These are phyloP conservation scores for Adansonia grandidieri DNA, from an alignment of 441 rosid species.

Conservation along the genomic window DNA sequence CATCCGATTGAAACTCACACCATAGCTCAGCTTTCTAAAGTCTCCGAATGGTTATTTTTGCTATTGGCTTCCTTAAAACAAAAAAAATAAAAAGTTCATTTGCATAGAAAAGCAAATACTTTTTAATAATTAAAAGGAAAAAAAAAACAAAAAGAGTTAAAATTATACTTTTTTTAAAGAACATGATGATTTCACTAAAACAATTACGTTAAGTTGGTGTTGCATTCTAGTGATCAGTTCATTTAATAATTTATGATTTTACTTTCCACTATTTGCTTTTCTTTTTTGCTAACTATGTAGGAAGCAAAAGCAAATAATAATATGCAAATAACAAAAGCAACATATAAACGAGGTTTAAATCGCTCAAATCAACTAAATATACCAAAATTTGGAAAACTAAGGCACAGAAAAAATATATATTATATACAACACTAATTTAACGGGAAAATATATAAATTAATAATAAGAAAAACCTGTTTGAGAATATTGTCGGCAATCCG, in stretches of 20 bases:
- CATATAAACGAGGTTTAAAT: conserved; percentile 3
- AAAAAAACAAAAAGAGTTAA: background rate
- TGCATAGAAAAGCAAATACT: background rate
- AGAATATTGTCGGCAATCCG: conserved; percentile 92
- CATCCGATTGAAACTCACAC: background rate
- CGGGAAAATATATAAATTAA: background rate
- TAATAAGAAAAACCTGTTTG: conserved; percentile 60
- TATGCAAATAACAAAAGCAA: background rate
- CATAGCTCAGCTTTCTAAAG: background rate
- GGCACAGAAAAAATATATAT: background rate
- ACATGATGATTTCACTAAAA: background rate
- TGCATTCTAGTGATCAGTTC: background rate
- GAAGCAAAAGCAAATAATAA: background rate
- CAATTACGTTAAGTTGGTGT: background rate
- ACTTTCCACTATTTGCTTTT: background rate
- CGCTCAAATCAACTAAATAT: background rate
- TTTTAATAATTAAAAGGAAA: background rate
- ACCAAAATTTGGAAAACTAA: background rate
- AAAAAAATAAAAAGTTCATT: background rate
- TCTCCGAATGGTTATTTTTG: background rate
- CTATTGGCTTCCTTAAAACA: background rate
- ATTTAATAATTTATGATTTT: background rate
- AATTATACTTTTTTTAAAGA: background rate
- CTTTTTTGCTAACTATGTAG: background rate
- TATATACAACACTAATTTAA: conserved; percentile 12